These are phyloP conservation scores for Apiospora rasikravindrae DNA, from an alignment of 2,329 filamentous ascomycete species.

Conservation along the genomic window DNA sequence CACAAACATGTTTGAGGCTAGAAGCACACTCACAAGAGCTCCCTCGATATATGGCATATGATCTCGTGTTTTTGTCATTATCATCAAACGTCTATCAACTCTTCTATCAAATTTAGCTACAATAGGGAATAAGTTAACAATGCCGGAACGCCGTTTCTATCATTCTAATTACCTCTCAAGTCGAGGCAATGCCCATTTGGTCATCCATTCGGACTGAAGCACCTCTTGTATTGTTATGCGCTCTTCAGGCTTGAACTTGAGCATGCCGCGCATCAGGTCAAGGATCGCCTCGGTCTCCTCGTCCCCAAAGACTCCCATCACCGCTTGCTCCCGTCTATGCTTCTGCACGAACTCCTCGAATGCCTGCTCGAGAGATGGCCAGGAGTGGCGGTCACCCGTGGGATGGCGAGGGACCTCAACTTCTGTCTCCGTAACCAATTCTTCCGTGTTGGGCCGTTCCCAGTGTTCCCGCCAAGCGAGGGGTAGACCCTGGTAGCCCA, in stretches of 20 bases:
- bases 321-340: background rate
- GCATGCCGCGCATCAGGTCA: conserved; percentile 1
- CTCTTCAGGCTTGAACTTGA: background rate
- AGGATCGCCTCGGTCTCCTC: background rate
- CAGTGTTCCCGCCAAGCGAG: background rate
- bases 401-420: background rate
- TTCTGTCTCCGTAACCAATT: background rate
- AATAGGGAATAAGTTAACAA: background rate
- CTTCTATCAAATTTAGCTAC: no score
- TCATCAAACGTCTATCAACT: background rate
- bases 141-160: background rate
- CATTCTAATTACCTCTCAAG: background rate
- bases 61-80: no score
- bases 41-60: background rate
- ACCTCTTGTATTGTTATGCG: conserved; percentile 1
- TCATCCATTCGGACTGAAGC: conserved; percentile 5
- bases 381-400: background rate
- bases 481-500: background rate
- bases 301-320: background rate
- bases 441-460: background rate
- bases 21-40: background rate
- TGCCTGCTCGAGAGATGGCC: background rate
- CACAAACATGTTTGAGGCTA: background rate
- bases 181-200: conserved; percentile 6
- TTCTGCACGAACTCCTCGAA: background rate